phyloP scores from a whole-genome alignment of 257 asterid species.

The Solanum appendiculatum region DNA sequence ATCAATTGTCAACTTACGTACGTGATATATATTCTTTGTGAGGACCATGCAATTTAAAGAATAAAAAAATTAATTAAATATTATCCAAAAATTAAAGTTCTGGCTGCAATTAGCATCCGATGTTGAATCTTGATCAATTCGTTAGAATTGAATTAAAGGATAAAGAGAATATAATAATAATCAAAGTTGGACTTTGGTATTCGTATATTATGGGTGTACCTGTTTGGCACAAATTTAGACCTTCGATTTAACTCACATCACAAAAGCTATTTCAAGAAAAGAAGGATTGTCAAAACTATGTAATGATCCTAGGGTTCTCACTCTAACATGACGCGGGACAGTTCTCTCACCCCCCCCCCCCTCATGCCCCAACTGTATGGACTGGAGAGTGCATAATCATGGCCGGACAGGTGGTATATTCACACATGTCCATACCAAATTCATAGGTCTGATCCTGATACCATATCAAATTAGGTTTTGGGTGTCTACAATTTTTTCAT shows the following conservation, averaged over 20 bases:
- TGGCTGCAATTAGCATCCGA: not conserved
- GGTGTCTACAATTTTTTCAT: not conserved
- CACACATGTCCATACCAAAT: rapidly evolving
- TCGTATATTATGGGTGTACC: not conserved
- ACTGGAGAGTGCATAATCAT: not conserved
- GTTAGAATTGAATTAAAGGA: not conserved
- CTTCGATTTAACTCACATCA: not conserved
- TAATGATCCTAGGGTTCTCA: not conserved
- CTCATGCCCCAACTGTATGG: not conserved
- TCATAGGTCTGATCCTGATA: rapidly evolving
- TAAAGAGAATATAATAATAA: not conserved
- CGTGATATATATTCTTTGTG: not conserved
- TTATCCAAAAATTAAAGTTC: not conserved
- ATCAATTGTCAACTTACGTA: not conserved
- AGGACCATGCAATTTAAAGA: not conserved
- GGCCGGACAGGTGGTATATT: not conserved
- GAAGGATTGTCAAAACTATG: not conserved
- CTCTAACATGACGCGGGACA: not conserved
- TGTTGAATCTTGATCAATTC: not conserved
- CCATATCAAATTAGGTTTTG: too few species aligned
- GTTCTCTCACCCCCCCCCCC: not conserved
- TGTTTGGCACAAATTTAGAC: not conserved
- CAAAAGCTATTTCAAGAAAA: not conserved
- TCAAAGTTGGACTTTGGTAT: not conserved
- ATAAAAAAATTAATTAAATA: not conserved